Conservation (phyloP, 805 yeast species). For the Candida golubevii region DNA sequence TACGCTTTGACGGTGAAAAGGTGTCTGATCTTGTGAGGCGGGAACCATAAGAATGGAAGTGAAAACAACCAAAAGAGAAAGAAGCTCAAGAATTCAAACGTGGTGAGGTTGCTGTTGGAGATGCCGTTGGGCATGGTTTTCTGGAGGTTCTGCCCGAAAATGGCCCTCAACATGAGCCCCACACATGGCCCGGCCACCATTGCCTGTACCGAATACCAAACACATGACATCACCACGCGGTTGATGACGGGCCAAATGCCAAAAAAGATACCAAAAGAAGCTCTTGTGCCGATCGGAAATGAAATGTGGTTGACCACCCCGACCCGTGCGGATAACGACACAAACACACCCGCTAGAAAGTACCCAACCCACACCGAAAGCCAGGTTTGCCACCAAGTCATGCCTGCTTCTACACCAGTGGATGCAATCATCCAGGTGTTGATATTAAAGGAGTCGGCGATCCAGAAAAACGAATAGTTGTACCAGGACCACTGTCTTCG, state of each 20-base stretch:
- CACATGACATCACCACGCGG: conserved; percentile 80
- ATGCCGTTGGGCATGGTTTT: conserved; percentile 61
- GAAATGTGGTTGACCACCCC: conserved; percentile 80
- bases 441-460: conserved; percentile 85
- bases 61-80: conserved; percentile 79
- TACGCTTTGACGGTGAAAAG: conserved; percentile 78
- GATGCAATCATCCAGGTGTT: conserved; percentile 92
- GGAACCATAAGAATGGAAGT: conserved; percentile 75
- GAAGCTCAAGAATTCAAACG: conserved; percentile 69
- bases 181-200: conserved; percentile 85
- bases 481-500: conserved; percentile 86
- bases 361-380: conserved; percentile 86
- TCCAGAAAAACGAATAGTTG: conserved; percentile 77
- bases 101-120: conserved; percentile 56
- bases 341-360: conserved; percentile 61
- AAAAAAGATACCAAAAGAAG: conserved; percentile 85
- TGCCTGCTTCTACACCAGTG: conserved; percentile 63
- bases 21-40: conserved; percentile 79
- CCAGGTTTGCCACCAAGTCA: conserved; percentile 93
- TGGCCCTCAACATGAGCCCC: conserved; percentile 60
- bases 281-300: conserved; percentile 77
- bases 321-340: conserved; percentile 66
- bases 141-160: conserved; percentile 61
- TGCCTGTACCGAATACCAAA: conserved; percentile 87
- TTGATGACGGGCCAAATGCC: conserved; percentile 85